phyloP scores from a whole-genome alignment of 495 filamentous ascomycete species.

The Hypoxylon intermedium region DNA sequence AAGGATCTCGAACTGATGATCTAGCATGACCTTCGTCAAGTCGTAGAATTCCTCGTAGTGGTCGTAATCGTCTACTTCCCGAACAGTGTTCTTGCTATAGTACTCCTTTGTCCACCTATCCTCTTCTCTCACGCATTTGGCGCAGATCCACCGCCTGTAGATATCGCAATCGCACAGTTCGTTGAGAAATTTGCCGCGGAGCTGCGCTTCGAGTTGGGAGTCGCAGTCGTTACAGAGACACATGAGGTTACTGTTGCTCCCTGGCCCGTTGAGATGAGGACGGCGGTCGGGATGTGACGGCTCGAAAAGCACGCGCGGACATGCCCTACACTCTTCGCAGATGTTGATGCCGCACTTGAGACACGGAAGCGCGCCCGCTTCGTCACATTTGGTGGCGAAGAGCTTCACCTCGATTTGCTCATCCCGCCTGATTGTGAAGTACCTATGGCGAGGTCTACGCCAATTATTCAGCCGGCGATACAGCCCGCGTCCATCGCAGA shows the following conservation, averaged over 20 bases:
- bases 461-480: background rate
- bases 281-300: background rate
- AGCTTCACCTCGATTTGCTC: conserved; percentile 35
- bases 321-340: conserved; percentile 22
- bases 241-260: conserved; percentile 1
- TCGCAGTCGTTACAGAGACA: conserved; percentile 30
- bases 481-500: conserved; percentile 10
- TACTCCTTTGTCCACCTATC: background rate
- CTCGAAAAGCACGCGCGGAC: background rate
- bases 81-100: background rate
- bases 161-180: conserved; percentile 35
- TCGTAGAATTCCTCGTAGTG: no score
- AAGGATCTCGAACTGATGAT: background rate
- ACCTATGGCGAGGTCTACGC: no score
- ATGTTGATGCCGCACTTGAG: conserved; percentile 32
- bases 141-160: conserved; percentile 36
- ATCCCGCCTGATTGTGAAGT: conserved; percentile 6
- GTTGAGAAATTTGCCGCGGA: conserved; percentile 20
- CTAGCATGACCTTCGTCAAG: background rate
- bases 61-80: background rate
- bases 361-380: conserved; percentile 28
- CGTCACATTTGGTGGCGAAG: conserved; percentile 24
- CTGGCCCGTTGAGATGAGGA: background rate
- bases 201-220: conserved; percentile 15
- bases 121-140: conserved; percentile 23